These are phyloP conservation scores for Multifurca ochricompacta DNA, from an alignment of 768 basidiomycete species.

Conservation along the genomic window DNA sequence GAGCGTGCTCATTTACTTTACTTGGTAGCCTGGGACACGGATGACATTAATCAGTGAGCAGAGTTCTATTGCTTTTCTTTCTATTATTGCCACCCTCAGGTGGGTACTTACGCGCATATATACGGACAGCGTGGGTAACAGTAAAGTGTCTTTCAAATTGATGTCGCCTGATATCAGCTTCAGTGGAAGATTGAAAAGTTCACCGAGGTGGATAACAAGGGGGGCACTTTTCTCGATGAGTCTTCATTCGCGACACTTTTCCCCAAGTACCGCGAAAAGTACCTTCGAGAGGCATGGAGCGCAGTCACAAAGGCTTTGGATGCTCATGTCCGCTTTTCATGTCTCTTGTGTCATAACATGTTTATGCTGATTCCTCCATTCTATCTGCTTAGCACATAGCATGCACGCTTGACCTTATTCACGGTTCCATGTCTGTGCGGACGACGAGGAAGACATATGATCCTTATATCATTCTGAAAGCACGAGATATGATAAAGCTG, in stretches of 20 bases:
- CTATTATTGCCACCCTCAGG: background rate
- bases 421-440: conserved; percentile 95
- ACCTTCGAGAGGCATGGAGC: conserved; percentile 91
- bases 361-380: background rate
- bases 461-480: conserved; percentile 93
- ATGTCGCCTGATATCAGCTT: too few relatives aligned
- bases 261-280: conserved; percentile 97
- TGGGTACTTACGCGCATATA: conserved; percentile 2
- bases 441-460: conserved; percentile 97
- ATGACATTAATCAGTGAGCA: conserved; percentile 97
- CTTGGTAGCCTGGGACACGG: conserved; percentile 89
- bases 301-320: conserved; percentile 82
- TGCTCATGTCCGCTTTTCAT: conserved; percentile 45
- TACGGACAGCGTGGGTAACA: conserved; percentile 27
- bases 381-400: conserved; percentile 58
- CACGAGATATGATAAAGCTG: conserved; percentile 91
- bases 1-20: conserved; percentile 7
- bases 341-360: background rate
- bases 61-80: background rate
- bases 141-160: too few relatives aligned
- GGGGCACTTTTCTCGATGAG: conserved; percentile 84
- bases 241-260: conserved; percentile 97
- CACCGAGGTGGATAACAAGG: conserved; percentile 63
- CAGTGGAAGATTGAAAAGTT: conserved; percentile 90
- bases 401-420: conserved; percentile 89